Percentiles rank a stretch among this genome's conserved stretches.
Conservation (phyloP, 805 yeast species). For the Vanderwaltozyma tropicalis region DNA sequence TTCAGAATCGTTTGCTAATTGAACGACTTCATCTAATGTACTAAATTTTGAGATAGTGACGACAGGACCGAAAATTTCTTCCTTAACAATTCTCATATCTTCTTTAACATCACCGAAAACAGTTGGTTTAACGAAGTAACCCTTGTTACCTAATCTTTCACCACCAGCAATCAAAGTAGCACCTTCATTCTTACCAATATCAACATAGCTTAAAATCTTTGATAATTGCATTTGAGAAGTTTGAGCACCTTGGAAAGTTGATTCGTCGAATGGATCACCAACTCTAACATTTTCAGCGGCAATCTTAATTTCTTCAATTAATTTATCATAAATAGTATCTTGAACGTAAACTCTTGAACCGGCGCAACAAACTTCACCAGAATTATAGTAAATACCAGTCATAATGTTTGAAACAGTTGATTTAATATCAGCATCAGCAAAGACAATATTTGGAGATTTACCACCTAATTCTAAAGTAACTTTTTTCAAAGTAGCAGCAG, state of each 20-base stretch:
- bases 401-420: conserved; percentile 58
- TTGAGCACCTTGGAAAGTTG: conserved; percentile 65
- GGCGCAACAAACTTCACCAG: conserved; percentile 91
- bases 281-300: conserved; percentile 46
- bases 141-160: conserved; percentile 57
- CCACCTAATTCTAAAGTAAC: conserved; percentile 83
- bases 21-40: conserved; percentile 64
- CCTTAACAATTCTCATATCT: conserved; percentile 65
- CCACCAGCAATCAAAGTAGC: conserved; percentile 77
- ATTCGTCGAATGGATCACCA: conserved; percentile 71
- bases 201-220: conserved; percentile 53
- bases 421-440: conserved; percentile 61
- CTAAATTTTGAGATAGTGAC: conserved; percentile 64
- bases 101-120: conserved; percentile 73
- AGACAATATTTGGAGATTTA: conserved; percentile 78
- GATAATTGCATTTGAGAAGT: conserved; percentile 57
- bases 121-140: conserved; percentile 72
- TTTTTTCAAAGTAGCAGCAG: conserved; percentile 68
- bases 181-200: conserved; percentile 56
- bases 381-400: conserved; percentile 72
- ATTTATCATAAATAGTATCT: conserved; percentile 57
- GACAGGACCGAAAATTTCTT: conserved; percentile 90
- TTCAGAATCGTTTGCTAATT: conserved; percentile 62
- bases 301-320: conserved; percentile 45
- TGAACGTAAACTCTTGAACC: conserved; percentile 83